Evolutionary conservation across 2,329 filamentous ascomycete genomes (phyloP), one percentile per base, ranked within the genome.

Genomic region (Talaromyces pinophilus): DNA sequence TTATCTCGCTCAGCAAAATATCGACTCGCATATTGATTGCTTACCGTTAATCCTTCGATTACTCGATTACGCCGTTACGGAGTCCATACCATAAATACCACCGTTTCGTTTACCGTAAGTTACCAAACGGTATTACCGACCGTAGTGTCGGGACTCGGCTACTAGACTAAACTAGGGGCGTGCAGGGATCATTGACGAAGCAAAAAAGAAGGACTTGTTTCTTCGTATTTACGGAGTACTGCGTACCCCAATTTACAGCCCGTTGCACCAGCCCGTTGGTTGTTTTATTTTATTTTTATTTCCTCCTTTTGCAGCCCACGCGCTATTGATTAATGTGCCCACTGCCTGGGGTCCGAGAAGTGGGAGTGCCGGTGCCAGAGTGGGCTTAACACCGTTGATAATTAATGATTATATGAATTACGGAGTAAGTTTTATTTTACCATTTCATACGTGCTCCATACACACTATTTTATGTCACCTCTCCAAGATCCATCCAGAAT

Each of bases 121-220:
- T 60, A 60, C 57, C 62, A 40, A 25, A 52, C 64, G 52, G 65
- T 67, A 63, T 50, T 63, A 62, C 44, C 44, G 65, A 67, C 65
- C 65, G 61, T 35, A 42, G 54, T 60, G 65, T 67, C 65, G 65
- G 65, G 65, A 63, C 62, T 19, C 28, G 59, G 22, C 10, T 35
- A 48, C 6, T 25, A 54, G n/a, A 54, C 60, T 19, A 30, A 63
- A 55, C 33, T 40, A 28, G 61, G 25, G 33, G 17, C 35, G 35
- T 57, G 52, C 62, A 57, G 40, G 62, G 62, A 63, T 63, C 52
- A 48, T 38, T 57, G 38, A 59, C n/a, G 28, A 57, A 62, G n/a
- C 35, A 54, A 42, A 33, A 15, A 62, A 40, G 22, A 52, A 54
- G 50, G 50, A n/a, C 15, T 55, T 11, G 17, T 13, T 28, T 30